Conservation (phyloP, 2,329 filamentous ascomycete genomes). For the Dissoconium aciculare region DNA sequence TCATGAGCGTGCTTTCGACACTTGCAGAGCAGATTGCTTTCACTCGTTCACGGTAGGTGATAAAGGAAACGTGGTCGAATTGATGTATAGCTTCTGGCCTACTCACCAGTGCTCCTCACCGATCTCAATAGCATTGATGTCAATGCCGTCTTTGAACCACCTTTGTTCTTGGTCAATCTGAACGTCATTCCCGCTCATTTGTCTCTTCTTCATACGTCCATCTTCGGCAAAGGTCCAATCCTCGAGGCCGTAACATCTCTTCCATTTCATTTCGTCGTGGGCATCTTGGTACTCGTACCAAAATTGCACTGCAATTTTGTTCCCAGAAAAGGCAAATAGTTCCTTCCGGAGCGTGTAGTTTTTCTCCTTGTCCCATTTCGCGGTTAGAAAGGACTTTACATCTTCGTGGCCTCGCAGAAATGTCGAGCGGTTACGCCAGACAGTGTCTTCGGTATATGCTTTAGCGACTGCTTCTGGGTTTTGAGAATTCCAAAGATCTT, state of each 20-base stretch:
- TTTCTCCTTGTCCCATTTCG: conserved; percentile 61
- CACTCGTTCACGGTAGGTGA: no score
- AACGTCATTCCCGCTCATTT: conserved; percentile 64
- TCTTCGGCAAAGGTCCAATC: conserved; percentile 62
- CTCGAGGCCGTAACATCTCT: conserved; percentile 64
- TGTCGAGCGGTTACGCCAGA: conserved; percentile 63
- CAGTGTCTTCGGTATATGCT: conserved; percentile 59
- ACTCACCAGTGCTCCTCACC: conserved; percentile 50
- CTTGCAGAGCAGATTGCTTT: no score
- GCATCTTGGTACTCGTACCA: conserved; percentile 72
- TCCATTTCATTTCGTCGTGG: conserved; percentile 54
- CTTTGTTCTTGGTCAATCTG: conserved; percentile 46
- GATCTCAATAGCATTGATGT: conserved; percentile 54
- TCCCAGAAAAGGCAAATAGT: conserved; percentile 58
- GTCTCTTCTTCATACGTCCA: conserved; percentile 56
- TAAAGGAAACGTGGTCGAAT: no score
- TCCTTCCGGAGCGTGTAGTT: conserved; percentile 68
- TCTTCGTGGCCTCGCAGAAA: conserved; percentile 56
- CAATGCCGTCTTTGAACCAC: conserved; percentile 55
- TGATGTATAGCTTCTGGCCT: no score
- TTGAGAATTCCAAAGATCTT: conserved; percentile 65
- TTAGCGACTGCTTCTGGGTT: conserved; percentile 50
- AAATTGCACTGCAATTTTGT: conserved; percentile 66
- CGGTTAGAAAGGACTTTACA: conserved; percentile 52
- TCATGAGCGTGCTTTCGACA: no score